A percentile compares a stretch with the other conserved stretches of the same genome.
These are phyloP conservation scores for Aethionema arabicum DNA, from an alignment of 345 rosid species.

Conservation along the genomic window DNA sequence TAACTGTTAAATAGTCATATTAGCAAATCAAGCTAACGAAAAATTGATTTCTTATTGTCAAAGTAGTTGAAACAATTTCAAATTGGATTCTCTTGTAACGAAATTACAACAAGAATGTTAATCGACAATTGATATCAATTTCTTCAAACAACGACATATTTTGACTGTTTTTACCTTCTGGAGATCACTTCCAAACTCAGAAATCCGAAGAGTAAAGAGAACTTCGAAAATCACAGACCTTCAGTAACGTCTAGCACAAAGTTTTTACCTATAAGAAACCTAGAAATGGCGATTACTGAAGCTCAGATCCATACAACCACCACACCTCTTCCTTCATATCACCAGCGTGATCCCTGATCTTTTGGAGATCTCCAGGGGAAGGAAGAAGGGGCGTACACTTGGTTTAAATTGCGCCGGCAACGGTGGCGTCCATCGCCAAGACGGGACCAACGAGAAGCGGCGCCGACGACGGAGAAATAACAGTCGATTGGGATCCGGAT, in stretches of 20 bases:
- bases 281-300: conserved; percentile 54
- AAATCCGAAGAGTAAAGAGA: conserved; percentile 46
- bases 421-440: conserved; percentile 46
- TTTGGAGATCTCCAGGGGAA: conserved; percentile 65
- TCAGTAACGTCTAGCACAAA: conserved; percentile 64
- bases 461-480: conserved; percentile 34
- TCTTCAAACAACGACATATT: conserved; percentile 3
- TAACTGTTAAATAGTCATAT: background rate
- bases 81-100: background rate
- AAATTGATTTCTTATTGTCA: conserved; percentile 9
- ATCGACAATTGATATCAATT: background rate
- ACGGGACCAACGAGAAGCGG: conserved; percentile 35
- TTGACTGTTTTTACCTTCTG: conserved; percentile 27
- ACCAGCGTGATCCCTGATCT: conserved; percentile 31
- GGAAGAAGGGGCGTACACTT: conserved; percentile 50
- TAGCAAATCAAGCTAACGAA: background rate
- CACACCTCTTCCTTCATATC: conserved; percentile 34
- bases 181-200: conserved; percentile 35
- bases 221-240: conserved; percentile 65
- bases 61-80: conserved; percentile 1
- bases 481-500: background rate
- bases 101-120: conserved; percentile 23
- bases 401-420: conserved; percentile 54
- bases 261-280: conserved; percentile 86
- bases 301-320: conserved; percentile 66